Conservation (phyloP, 768 basidiomycete species). For the Lactarius evosmus region DNA sequence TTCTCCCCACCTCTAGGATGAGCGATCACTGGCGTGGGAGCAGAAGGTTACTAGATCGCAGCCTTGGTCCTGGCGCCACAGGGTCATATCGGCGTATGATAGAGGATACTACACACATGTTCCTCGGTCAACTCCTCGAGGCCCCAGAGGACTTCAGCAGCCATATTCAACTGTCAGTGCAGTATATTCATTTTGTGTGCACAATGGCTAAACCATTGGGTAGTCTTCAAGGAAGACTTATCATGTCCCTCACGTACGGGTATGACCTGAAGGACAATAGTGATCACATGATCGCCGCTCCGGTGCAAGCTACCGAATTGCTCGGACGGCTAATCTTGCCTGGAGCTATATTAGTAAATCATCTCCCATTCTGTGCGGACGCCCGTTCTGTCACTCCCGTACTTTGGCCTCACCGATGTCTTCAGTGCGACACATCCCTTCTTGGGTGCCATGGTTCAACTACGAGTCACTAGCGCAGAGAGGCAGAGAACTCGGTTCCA, state of each 20-base stretch:
- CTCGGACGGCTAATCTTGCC: too few relatives aligned
- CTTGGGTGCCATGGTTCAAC: too few relatives aligned
- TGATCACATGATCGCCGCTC: too few relatives aligned
- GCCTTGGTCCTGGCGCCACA: constrained; percentile 1
- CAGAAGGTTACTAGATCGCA: constrained; percentile 8
- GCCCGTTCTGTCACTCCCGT: not conserved
- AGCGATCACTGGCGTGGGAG: not conserved
- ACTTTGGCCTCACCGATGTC: too few relatives aligned
- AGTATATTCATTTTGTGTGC: not conserved
- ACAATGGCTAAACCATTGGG: not conserved
- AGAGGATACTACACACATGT: not conserved
- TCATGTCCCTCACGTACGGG: too few relatives aligned
- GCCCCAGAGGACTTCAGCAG: too few relatives aligned
- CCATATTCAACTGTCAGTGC: constrained; percentile 7
- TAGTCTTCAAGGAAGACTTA: constrained; percentile 11
- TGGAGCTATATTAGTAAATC: too few relatives aligned
- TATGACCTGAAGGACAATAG: too few relatives aligned
- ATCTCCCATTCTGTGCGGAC: constrained; percentile 3
- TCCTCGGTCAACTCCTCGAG: too few relatives aligned
- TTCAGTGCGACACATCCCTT: too few relatives aligned
- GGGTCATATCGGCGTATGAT: constrained; percentile 1
- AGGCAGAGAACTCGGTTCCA: not conserved
- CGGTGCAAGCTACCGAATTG: too few relatives aligned
- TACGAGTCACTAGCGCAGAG: too few relatives aligned
- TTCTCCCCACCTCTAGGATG: not conserved